phyloP scores from a whole-genome alignment of 768 basidiomycete species.

The Strobilomyces confusus region DNA sequence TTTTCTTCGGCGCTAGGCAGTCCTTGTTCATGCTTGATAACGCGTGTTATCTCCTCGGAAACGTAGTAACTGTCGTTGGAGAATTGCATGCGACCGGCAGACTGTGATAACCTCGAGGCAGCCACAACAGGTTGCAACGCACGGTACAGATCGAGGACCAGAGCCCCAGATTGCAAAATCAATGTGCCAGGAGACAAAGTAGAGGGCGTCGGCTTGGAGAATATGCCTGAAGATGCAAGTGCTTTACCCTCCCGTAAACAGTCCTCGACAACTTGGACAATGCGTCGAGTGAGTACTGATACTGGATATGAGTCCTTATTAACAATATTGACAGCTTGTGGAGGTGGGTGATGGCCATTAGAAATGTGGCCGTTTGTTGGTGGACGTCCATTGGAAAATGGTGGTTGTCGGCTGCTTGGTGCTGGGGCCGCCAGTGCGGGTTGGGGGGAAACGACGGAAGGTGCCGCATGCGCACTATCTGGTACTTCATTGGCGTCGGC shows the following conservation, averaged over 20 bases:
- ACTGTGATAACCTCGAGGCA: slow-evolving; percentile 41
- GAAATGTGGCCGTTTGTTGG: slow-evolving; percentile 23
- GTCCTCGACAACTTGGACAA: slow-evolving; percentile 56
- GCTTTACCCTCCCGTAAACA: slow-evolving; percentile 65
- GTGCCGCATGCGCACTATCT: slow-evolving; percentile 25
- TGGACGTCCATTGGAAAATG: slow-evolving; percentile 10
- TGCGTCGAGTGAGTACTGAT: slow-evolving; percentile 50
- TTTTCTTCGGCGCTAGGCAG: slow-evolving; percentile 38
- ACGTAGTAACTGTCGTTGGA: slow-evolving; percentile 82
- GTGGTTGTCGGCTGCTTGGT: slow-evolving; percentile 59
- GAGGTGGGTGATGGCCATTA: slow-evolving; percentile 11
- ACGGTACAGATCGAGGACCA: slow-evolving; percentile 73
- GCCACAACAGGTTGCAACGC: slow-evolving; percentile 72
- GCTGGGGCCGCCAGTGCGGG: slow-evolving; percentile 38
- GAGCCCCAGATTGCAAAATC: slow-evolving; percentile 57
- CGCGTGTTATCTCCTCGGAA: slow-evolving; percentile 39
- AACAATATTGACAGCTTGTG: slow-evolving; percentile 12
- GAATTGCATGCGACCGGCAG: slow-evolving; percentile 64
- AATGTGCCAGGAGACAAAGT: slow-evolving; percentile 45
- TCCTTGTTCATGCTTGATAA: slow-evolving; percentile 28
- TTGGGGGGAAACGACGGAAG: slow-evolving; percentile 23
- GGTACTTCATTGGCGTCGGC: slow-evolving; percentile 39
- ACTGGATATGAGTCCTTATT: slow-evolving; percentile 54
- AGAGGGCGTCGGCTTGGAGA: slow-evolving; percentile 34
- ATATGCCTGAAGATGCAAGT: slow-evolving; percentile 54